Conservation (phyloP, 2,329 filamentous ascomycete species). For the Podosphaera fusca region DNA sequence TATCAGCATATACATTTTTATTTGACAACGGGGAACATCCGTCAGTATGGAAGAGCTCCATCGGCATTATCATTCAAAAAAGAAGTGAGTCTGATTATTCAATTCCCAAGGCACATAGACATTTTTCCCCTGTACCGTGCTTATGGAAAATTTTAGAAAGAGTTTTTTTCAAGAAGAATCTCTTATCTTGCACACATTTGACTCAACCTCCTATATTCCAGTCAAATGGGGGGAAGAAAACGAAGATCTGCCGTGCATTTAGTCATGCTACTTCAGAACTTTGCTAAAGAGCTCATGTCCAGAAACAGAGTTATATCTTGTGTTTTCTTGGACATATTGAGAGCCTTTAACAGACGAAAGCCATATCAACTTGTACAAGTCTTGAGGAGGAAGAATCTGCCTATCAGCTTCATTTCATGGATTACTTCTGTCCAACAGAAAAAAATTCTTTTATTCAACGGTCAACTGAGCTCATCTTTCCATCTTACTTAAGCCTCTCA, state of each 20-base stretch:
- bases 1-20: neutral
- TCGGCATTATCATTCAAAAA: conserved; percentile 1
- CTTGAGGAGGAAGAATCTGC: neutral
- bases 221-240: neutral
- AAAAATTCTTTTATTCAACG: neutral
- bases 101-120: neutral
- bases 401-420: neutral
- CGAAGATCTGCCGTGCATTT: too few relatives aligned
- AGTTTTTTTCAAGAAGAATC: neutral
- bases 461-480: too few relatives aligned
- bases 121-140: neutral
- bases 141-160: neutral
- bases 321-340: neutral
- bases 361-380: neutral
- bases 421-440: neutral
- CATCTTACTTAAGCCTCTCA: too few relatives aligned
- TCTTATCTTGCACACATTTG: neutral
- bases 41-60: neutral
- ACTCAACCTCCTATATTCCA: neutral
- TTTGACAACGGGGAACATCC: too few relatives aligned
- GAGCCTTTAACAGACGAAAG: neutral
- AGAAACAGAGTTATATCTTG: neutral
- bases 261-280: too few relatives aligned
- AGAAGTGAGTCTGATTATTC: neutral
- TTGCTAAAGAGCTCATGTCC: too few relatives aligned